phyloP scores from a whole-genome alignment of 495 filamentous ascomycete genomes.

The Penicillium soppii region DNA sequence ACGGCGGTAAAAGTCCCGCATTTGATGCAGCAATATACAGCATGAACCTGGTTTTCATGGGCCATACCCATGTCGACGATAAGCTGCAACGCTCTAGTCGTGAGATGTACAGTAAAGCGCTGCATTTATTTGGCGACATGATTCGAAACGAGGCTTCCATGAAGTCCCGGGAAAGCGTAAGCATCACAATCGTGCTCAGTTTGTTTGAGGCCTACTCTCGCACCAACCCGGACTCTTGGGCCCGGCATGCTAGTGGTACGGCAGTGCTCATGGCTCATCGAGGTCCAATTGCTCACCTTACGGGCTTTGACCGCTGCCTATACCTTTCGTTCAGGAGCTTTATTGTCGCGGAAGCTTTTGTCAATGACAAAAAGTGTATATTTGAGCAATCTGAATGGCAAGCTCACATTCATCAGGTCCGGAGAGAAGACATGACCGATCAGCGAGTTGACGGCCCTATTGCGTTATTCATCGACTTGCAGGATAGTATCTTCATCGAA shows the following conservation, averaged over 20 bases:
- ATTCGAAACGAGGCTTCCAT: conserved; percentile 20
- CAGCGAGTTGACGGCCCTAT: conserved; percentile 14
- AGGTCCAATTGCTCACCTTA: conserved; percentile 24
- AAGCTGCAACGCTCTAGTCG: conserved; percentile 19
- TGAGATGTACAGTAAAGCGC: conserved; percentile 32
- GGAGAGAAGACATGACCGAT: conserved; percentile 21
- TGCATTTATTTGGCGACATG: conserved; percentile 25
- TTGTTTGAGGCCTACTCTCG: conserved; percentile 32
- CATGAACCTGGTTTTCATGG: conserved; percentile 22
- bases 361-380: conserved; percentile 22
- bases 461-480: conserved; percentile 20
- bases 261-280: conserved; percentile 29
- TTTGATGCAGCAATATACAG: conserved; percentile 22
- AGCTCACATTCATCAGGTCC: conserved; percentile 22
- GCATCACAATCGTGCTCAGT: conserved; percentile 27
- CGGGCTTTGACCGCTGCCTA: conserved; percentile 26
- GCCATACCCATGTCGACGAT: conserved; percentile 10
- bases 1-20: conserved; percentile 19
- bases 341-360: conserved; percentile 26
- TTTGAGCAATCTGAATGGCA: conserved; percentile 30
- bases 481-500: conserved; percentile 24
- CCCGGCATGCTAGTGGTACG: conserved; percentile 32
- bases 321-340: conserved; percentile 33
- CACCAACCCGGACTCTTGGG: conserved; percentile 29
- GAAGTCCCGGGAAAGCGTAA: conserved; percentile 23